Conservation (phyloP, 1,284 basidiomycete genomes). For the Trametes polyzona region DNA sequence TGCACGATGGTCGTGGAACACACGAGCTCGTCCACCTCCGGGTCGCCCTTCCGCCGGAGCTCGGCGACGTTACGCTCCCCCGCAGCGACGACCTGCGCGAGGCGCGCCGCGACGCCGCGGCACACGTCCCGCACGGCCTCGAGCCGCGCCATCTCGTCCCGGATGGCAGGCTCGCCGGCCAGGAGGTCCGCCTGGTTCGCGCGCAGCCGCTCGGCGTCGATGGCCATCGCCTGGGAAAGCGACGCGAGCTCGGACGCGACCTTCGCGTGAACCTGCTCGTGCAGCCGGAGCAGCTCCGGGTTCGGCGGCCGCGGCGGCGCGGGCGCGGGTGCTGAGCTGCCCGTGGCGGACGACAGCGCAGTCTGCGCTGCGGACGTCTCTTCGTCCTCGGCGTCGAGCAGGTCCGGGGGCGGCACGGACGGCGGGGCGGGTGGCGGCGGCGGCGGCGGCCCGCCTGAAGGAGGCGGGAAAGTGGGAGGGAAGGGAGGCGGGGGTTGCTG, state of each 20-base stretch:
- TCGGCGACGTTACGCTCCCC: conserved; percentile 73
- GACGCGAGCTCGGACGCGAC: conserved; percentile 71
- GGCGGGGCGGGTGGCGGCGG: conserved; percentile 29
- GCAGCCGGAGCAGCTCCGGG: conserved; percentile 86
- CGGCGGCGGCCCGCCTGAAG: conserved; percentile 22
- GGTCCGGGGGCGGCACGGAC: conserved; percentile 36
- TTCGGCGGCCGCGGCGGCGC: conserved; percentile 87
- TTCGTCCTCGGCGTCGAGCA: conserved; percentile 43
- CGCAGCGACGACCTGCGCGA: conserved; percentile 63
- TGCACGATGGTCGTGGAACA: conserved; percentile 95
- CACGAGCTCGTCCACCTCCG: conserved; percentile 90
- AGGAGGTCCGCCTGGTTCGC: conserved; percentile 85
- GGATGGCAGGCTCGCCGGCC: conserved; percentile 88
- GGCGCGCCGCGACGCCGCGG: conserved; percentile 70
- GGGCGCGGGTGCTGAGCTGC: conserved; percentile 36
- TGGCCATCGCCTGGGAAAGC: conserved; percentile 64
- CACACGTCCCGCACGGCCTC: conserved; percentile 96
- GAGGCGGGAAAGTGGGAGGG: conserved; percentile 28
- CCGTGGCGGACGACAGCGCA: conserved; percentile 14
- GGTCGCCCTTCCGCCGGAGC: conserved; percentile 74
- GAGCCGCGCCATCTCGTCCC: conserved; percentile 95
- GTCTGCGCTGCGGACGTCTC: conserved; percentile 4
- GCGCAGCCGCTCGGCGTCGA: conserved; percentile 77
- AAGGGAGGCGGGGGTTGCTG: conserved; percentile 30
- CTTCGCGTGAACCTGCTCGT: conserved; percentile 79